These are phyloP conservation scores for Vitis rupestris DNA, from an alignment of 164 flowering plant genomes.

Conservation along the genomic window DNA sequence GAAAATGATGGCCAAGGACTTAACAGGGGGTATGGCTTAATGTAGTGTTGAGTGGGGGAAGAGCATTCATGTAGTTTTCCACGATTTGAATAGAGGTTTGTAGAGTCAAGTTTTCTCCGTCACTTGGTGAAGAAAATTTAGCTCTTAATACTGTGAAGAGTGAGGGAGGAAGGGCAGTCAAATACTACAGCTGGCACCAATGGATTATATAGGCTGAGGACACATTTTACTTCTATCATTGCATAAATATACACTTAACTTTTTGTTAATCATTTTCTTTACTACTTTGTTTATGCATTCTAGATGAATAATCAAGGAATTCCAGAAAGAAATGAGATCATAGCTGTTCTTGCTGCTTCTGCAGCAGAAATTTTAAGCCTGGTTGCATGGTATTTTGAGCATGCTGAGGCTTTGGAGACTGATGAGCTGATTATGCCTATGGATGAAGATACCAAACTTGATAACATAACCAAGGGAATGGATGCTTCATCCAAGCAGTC, in stretches of 20 bases:
- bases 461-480: conserved; percentile 2
- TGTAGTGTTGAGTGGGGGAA: no score
- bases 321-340: background rate
- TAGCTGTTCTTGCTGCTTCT: conserved; percentile 8
- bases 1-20: no score
- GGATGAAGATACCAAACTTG: conserved; percentile 3
- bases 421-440: background rate
- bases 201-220: background rate
- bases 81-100: no score
- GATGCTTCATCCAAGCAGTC: conserved; percentile 8
- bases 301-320: conserved; percentile 3
- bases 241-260: no score
- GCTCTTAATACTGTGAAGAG: no score
- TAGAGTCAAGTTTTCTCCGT: no score
- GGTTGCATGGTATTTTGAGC: background rate
- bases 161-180: no score
- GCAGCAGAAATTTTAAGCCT: conserved; percentile 8
- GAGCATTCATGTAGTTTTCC: no score
- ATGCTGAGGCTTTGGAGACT: background rate
- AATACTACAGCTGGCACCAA: background rate
- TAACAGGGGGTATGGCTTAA: no score
- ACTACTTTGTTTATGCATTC: background rate
- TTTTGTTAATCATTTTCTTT: background rate
- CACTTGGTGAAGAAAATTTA: no score
- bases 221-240: no score